phyloP scores from a whole-genome alignment of 2,329 filamentous ascomycete species.

The Fusarium robinianum region DNA sequence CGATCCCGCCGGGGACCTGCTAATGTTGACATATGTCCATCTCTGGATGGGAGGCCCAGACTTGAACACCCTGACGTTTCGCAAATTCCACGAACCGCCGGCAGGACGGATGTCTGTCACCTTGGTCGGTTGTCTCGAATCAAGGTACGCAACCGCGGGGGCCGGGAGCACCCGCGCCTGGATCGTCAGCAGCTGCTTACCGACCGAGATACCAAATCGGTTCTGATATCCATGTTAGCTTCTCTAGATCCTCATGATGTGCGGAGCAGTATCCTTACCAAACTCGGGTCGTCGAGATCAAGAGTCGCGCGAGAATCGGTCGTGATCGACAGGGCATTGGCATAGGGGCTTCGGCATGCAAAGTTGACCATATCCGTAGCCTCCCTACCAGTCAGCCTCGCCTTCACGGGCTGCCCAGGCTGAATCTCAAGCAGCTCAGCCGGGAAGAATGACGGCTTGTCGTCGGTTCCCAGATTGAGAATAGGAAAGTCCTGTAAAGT shows the following conservation, averaged over 20 bases:
- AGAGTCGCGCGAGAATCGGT: slow-evolving; percentile 61
- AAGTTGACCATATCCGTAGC: slow-evolving; percentile 72
- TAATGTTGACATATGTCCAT: slow-evolving; percentile 57
- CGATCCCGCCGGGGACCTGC: slow-evolving; percentile 3
- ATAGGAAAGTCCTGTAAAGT: slow-evolving; percentile 55
- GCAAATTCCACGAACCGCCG: slow-evolving; percentile 74
- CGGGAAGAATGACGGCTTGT: slow-evolving; percentile 66
- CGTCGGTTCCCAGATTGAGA: slow-evolving; percentile 65
- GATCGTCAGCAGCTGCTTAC: slow-evolving; percentile 69
- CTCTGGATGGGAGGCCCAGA: slow-evolving; percentile 49
- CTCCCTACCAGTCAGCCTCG: slow-evolving; percentile 63
- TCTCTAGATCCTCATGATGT: not conserved
- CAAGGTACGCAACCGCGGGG: slow-evolving; percentile 64
- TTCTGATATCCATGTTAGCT: slow-evolving; percentile 25
- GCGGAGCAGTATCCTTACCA: slow-evolving; percentile 31
- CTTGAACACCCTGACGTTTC: slow-evolving; percentile 57
- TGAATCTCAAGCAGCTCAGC: slow-evolving; percentile 67
- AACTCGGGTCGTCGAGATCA: slow-evolving; percentile 55
- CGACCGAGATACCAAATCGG: slow-evolving; percentile 67
- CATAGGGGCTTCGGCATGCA: slow-evolving; percentile 67
- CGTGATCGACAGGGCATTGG: slow-evolving; percentile 70
- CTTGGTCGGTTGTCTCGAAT: slow-evolving; percentile 26
- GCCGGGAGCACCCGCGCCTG: slow-evolving; percentile 67
- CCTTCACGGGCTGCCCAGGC: slow-evolving; percentile 65
- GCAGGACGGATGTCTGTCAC: slow-evolving; percentile 40